Percentiles rank a stretch among this genome's conserved stretches.
phyloP scores from a whole-genome alignment of 192 early-diverging fungal genomes.

The Linnemannia exigua region DNA sequence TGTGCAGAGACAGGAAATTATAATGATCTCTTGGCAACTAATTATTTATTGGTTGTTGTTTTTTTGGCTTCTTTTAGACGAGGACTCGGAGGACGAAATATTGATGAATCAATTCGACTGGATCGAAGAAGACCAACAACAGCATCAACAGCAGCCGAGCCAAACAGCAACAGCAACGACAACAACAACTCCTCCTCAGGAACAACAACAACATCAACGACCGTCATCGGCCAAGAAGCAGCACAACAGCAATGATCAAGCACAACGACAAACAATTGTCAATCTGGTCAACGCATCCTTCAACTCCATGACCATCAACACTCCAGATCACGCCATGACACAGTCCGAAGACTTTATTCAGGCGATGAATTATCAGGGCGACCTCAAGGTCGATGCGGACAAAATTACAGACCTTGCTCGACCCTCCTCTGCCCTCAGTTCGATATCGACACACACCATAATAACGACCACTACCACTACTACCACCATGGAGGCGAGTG shows the following conservation, averaged over 20 bases:
- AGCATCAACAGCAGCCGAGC: not conserved
- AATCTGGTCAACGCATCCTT: slow-evolving; percentile 8
- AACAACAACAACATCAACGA: slow-evolving; percentile 9
- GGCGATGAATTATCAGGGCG: slow-evolving; percentile 17
- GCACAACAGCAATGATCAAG: not conserved
- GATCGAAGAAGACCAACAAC: slow-evolving; percentile 55
- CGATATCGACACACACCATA: not conserved
- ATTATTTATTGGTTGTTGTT: not conserved
- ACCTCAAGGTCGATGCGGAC: slow-evolving; percentile 33
- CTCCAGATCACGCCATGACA: slow-evolving; percentile 35
- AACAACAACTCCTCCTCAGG: no score
- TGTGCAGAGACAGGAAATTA: not conserved
- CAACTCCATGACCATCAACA: slow-evolving; percentile 8
- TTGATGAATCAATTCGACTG: slow-evolving; percentile 59
- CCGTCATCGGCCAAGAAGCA: not conserved
- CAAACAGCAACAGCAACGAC: not conserved
- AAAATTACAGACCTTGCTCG: slow-evolving; percentile 28
- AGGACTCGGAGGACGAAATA: slow-evolving; percentile 53
- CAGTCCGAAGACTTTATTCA: slow-evolving; percentile 48
- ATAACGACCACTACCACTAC: not conserved
- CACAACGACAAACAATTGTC: not conserved
- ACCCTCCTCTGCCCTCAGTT: slow-evolving; percentile 7
- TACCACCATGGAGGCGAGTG: not conserved
- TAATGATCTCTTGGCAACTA: not conserved
- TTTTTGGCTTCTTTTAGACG: slow-evolving; percentile 22